phyloP scores from a whole-genome alignment of 1,139 yeast genomes.

The Nakaseomyces uthaithaninus region DNA sequence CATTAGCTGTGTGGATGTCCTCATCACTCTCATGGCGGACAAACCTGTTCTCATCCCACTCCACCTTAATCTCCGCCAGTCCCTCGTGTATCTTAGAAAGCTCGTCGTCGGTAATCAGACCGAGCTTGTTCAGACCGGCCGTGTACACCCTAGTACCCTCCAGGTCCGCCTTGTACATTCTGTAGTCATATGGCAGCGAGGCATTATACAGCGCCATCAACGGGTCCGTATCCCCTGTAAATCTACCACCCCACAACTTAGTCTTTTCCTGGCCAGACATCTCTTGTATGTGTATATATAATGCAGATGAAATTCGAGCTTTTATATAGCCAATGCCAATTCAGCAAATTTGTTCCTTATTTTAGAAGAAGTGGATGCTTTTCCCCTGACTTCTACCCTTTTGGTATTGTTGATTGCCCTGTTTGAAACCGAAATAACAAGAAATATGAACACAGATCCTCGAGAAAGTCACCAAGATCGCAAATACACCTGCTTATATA shows the following conservation, averaged over 20 bases:
- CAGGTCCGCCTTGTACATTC: conserved; percentile 88
- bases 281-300: not conserved
- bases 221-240: conserved; percentile 95
- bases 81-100: conserved; percentile 75
- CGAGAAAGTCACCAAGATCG: not conserved
- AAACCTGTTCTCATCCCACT: conserved; percentile 72
- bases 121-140: conserved; percentile 70
- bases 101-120: conserved; percentile 64
- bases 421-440: not conserved
- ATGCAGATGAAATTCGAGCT: too few relatives aligned
- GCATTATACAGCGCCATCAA: conserved; percentile 96
- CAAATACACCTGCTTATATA: too few relatives aligned
- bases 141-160: conserved; percentile 94
- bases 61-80: conserved; percentile 56
- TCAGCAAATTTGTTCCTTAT: not conserved
- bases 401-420: too few relatives aligned
- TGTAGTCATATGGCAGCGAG: conserved; percentile 88
- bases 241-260: conserved; percentile 98
- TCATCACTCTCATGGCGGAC: conserved; percentile 89
- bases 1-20: conserved; percentile 97
- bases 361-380: not conserved
- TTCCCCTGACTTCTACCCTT: too few relatives aligned
- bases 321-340: too few relatives aligned
- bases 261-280: conserved; percentile 12
- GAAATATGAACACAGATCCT: too few relatives aligned